A percentile compares a stretch with the other conserved stretches of the same genome.
These are phyloP conservation scores for Pseudogymnoascus sp. DNA, from an alignment of 2,329 filamentous ascomycete genomes.

Conservation along the genomic window DNA sequence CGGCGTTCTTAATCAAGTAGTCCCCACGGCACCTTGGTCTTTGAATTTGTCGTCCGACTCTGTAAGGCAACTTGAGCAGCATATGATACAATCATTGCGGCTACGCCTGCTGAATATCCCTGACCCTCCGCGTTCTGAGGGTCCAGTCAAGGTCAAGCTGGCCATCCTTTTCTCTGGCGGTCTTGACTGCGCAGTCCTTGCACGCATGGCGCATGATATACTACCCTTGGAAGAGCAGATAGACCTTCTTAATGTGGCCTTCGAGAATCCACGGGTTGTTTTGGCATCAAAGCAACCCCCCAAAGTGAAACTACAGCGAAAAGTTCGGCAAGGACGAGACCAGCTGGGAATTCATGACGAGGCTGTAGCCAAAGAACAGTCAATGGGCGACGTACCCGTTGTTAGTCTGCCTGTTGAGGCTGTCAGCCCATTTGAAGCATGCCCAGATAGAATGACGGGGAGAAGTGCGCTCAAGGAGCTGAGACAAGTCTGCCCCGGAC, in stretches of 20 bases:
- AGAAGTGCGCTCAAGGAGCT: constrained; percentile 75
- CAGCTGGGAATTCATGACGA: neutral
- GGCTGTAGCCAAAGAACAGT: neutral
- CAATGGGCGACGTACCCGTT: neutral
- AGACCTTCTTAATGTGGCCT: constrained; percentile 91
- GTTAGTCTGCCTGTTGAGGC: constrained; percentile 7
- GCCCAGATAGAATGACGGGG: constrained; percentile 84
- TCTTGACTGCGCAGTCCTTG: constrained; percentile 83
- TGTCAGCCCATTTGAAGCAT: constrained; percentile 61
- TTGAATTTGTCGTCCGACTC: constrained; percentile 39
- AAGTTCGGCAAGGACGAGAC: neutral
- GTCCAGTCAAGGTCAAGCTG: constrained; percentile 43
- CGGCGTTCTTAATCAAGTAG: constrained; percentile 28
- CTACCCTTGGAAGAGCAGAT: constrained; percentile 62
- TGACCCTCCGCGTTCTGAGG: constrained; percentile 37
- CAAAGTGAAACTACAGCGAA: constrained; percentile 23
- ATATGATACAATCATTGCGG: constrained; percentile 54
- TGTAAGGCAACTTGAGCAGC: constrained; percentile 45
- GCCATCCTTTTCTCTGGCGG: constrained; percentile 91
- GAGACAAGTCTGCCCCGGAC: constrained; percentile 55
- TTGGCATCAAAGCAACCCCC: constrained; percentile 41
- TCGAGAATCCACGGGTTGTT: constrained; percentile 79
- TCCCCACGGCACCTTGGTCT: constrained; percentile 29
- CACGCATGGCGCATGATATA: constrained; percentile 70
- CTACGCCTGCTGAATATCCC: constrained; percentile 61